phyloP scores from a whole-genome alignment of 768 basidiomycete genomes.

The Hygrocybe punicea region DNA sequence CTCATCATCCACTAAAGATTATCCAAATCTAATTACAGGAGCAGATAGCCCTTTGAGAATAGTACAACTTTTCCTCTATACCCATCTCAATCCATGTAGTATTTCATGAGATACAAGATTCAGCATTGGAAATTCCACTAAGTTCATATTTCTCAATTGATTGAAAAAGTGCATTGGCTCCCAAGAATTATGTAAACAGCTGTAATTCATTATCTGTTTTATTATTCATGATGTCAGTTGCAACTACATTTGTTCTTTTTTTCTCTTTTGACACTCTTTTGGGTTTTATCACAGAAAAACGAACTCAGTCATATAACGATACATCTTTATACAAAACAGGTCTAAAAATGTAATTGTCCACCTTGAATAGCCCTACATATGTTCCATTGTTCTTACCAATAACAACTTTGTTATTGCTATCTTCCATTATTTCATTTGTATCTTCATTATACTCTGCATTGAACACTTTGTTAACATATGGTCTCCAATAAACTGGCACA shows the following conservation, averaged over 20 bases:
- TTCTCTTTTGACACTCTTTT: neutral
- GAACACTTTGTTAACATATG: slow-evolving; percentile 17
- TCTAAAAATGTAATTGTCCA: slow-evolving; percentile 28
- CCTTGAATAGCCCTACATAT: slow-evolving; percentile 17
- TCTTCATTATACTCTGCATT: neutral
- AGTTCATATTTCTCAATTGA: no score
- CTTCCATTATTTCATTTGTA: neutral
- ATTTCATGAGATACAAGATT: no score
- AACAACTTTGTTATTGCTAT: neutral
- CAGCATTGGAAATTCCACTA: no score
- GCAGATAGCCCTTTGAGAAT: no score
- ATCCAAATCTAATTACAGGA: no score
- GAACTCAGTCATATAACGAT: slow-evolving; percentile 29
- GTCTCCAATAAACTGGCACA: slow-evolving; percentile 14
- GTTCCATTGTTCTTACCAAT: slow-evolving; percentile 9
- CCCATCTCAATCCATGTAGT: no score
- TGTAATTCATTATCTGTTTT: neutral
- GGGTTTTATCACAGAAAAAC: slow-evolving; percentile 10
- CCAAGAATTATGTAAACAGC: no score
- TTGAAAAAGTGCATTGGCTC: no score
- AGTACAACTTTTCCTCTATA: no score
- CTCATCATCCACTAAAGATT: no score
- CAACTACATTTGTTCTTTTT: neutral
- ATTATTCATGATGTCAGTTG: neutral
- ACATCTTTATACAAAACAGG: slow-evolving; percentile 18